Base-by-base conservation (phyloP, 306 rosid genomes). In the Sechiopsis laciniata region DNA sequence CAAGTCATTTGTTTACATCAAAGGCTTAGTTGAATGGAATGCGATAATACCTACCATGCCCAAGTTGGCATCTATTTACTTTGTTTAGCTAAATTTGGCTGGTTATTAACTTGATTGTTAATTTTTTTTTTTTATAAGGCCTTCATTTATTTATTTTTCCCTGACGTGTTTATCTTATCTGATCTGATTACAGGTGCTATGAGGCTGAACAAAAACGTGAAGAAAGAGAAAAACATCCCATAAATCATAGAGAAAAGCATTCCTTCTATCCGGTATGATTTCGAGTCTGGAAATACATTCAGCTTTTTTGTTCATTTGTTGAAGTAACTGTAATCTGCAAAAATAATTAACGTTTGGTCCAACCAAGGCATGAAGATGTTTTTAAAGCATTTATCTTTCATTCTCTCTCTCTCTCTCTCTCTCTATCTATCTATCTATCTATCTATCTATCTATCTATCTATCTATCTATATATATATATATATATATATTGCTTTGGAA, bases 191-290 rank as follows among this genome's bases (percentile, higher is more conserved):
- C 80, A 90, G 97, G 88, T 94, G 99, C 83, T 82, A 89, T 10
- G 96, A 89, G 84, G 84, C 74, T 73, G 99, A 94, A 78, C 84
- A 83, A 75, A 91, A 86, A 70, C 91, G 88, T 77, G 99, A 94
- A 78, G 99, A 94, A 80, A 85, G 97, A 82, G 97, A 94, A 15
- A 83, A 85, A 11, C 99, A 94, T 84, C 96, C 99, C 75, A 62
- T 71, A 67, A 89, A 89, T 83, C 92, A 83, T 61, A 86, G 97
- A 90, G 99, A 94, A 17, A 94, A 89, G 35, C 99, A 94, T 75
- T 72, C 79, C 72, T 77, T 94, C 76, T 79, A 79, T 82, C 90
- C 79, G 5, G 99, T 94, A 87, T 52, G 74, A 51, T 51, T 51
- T 26, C 11, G 0, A 52, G 10, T 70, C 16, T 26, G 19, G 55